Evolutionary conservation across 2,329 filamentous ascomycete species (phyloP), one percentile per base, ranked within the genome.

Genomic region (Scedosporium minutisporum): DNA sequence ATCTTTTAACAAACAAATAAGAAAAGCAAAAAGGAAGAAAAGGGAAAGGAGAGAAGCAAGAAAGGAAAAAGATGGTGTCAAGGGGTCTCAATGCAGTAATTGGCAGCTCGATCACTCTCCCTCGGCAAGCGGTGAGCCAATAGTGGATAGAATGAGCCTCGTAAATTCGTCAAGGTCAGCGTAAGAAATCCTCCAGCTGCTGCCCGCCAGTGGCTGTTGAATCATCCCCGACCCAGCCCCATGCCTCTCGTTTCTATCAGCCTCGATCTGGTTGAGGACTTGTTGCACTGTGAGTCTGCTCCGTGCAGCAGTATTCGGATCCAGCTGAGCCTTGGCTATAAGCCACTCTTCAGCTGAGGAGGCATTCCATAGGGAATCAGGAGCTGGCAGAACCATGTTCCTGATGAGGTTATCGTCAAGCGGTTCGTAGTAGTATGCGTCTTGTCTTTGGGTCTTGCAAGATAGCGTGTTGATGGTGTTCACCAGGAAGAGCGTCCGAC

Each of bases 381-480:
- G 51, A 16, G 60, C 60, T 14, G 60, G 60, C 4, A 62, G 51
- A 6, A 33, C n/a, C 60, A 62, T 57, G 6, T 58, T 27, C 10
- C 33, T 18, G 7, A 62, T 55, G 14, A 62, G 48, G 6, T 57
- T 41, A 23, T 44, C 33, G 33, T 57, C 33, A 10, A 62, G 60
- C 9, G 60, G 51, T n/a, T 62, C 60, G 38, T 25, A 62, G 23
- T 42, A 62, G 18, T 57, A 42, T 10, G 25, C 25, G 18, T 62
- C 60, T 12, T 62, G 60, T 27, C 55, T 57, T 51, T 62, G 48
- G 9, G 51, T 55, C 18, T 55, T 42, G 33, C 60, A 62, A 25
- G 60, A 62, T 18, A 62, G 60, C 14, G 33, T 57, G 38, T 62
- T 62, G 33, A 62, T 62, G 29, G 29, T 38, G 29, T 62, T 62